A percentile compares a stretch with the other conserved stretches of the same genome.
phyloP scores from a whole-genome alignment of 352 stramenopile genomes.

The Phytophthora citricola region DNA sequence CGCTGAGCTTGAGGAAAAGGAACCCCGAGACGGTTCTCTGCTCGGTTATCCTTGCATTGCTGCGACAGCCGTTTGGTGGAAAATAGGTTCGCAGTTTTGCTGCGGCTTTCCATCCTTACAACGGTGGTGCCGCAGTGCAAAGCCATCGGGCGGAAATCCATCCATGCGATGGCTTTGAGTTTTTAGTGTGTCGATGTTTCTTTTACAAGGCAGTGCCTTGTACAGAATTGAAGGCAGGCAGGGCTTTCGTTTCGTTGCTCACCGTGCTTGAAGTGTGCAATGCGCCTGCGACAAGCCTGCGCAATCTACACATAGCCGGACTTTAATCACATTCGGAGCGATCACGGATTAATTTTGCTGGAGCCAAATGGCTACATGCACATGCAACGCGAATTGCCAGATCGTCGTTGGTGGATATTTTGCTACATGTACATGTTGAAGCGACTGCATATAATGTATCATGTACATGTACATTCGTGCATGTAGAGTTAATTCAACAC shows the following conservation, averaged over 20 bases:
- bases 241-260: too few species aligned
- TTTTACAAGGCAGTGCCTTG: neutral
- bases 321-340: too few species aligned
- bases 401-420: too few species aligned
- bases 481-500: too few species aligned
- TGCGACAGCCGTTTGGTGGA: conserved; percentile 28
- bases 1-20: neutral
- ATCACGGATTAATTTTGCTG: conserved; percentile 6
- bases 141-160: neutral
- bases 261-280: too few species aligned
- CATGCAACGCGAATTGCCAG: too few species aligned
- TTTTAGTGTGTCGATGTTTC: neutral
- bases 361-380: too few species aligned
- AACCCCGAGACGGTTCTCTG: neutral
- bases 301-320: neutral
- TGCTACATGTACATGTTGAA: too few species aligned
- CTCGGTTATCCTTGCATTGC: neutral
- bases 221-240: too few species aligned
- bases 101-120: too few species aligned
- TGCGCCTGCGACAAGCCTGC: conserved; percentile 6
- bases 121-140: neutral
- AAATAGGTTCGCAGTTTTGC: conserved; percentile 31
- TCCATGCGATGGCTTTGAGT: neutral
- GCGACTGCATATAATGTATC: too few species aligned
- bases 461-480: too few species aligned